phyloP scores from a whole-genome alignment of 73 alveolate species.

The Halteria grandinella region DNA sequence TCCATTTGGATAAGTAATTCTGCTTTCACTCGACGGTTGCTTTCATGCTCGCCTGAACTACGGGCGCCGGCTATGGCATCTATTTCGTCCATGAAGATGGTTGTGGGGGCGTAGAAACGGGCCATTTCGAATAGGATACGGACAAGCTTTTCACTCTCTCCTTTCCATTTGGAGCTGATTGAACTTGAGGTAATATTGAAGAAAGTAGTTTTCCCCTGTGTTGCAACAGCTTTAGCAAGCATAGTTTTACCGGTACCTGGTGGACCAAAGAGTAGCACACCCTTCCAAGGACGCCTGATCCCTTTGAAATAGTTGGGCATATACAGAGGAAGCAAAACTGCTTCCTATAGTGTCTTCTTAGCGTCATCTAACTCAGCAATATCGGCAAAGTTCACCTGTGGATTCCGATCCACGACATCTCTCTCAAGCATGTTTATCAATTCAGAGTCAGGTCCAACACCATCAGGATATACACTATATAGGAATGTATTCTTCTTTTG shows the following conservation, averaged over 20 bases:
- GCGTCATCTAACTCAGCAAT: slow-evolving; percentile 95
- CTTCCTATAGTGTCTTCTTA: slow-evolving; percentile 88
- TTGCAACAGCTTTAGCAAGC: slow-evolving; percentile 96
- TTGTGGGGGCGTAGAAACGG: slow-evolving; percentile 85
- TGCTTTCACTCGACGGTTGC: slow-evolving; percentile 81
- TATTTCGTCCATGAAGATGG: slow-evolving; percentile 86
- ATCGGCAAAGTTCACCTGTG: slow-evolving; percentile 87
- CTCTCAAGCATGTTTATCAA: slow-evolving; percentile 87
- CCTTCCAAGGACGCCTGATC: slow-evolving; percentile 92
- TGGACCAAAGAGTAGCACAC: slow-evolving; percentile 86
- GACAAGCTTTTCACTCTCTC: slow-evolving; percentile 91
- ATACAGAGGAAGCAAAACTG: slow-evolving; percentile 78
- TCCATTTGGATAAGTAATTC: slow-evolving; percentile 89
- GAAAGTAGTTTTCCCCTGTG: slow-evolving; percentile 94
- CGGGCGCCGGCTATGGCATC: slow-evolving; percentile 80
- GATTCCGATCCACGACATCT: slow-evolving; percentile 88
- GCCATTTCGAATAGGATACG: slow-evolving; percentile 90
- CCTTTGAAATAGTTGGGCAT: slow-evolving; percentile 86
- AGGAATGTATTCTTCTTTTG: slow-evolving; percentile 71
- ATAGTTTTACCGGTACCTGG: slow-evolving; percentile 93
- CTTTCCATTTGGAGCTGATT: slow-evolving; percentile 89
- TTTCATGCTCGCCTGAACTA: slow-evolving; percentile 78
- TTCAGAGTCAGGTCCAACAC: slow-evolving; percentile 92
- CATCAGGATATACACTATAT: slow-evolving; percentile 87
- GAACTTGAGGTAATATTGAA: slow-evolving; percentile 92